phyloP scores from a whole-genome alignment of 2,329 filamentous ascomycete genomes.

The Leptographium wingfieldii region DNA sequence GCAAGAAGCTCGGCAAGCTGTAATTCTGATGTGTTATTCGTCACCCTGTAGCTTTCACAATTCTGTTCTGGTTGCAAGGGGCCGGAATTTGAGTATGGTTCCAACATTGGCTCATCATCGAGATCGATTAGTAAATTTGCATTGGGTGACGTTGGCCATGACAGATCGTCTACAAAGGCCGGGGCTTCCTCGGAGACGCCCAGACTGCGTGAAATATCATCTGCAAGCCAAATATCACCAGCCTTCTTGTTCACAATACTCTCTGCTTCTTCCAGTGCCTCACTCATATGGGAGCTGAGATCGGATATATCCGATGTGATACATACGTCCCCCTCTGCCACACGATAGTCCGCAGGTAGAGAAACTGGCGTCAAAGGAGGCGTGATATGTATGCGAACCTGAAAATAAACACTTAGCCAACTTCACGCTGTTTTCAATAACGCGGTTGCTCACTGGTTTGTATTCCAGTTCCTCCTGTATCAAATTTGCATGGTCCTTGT shows the following conservation, averaged over 20 bases:
- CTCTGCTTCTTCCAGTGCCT: constrained; percentile 6
- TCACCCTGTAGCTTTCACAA: not conserved
- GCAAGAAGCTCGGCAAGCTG: not conserved
- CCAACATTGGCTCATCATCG: not conserved
- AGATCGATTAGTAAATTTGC: no score
- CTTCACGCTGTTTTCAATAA: not conserved
- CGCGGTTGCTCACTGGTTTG: not conserved
- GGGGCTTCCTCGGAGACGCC: not conserved
- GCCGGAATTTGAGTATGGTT: not conserved
- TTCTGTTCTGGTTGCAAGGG: not conserved
- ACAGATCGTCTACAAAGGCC: not conserved
- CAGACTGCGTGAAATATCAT: not conserved
- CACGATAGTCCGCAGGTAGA: not conserved
- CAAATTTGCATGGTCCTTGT: not conserved
- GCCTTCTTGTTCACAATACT: not conserved
- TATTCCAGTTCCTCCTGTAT: not conserved
- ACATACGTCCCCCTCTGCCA: constrained; percentile 5
- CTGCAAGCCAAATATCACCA: not conserved
- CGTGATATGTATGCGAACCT: not conserved
- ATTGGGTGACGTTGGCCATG: not conserved
- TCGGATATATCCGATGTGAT: constrained; percentile 9
- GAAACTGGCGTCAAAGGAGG: constrained; percentile 6
- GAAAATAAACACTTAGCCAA: not conserved
- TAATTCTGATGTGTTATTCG: not conserved
- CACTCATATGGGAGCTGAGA: constrained; percentile 6